Percentiles rank a stretch among this genome's conserved stretches.
Evolutionary conservation across 2,329 filamentous ascomycete genomes (phyloP).

Genomic region (Botrytis aclada): DNA sequence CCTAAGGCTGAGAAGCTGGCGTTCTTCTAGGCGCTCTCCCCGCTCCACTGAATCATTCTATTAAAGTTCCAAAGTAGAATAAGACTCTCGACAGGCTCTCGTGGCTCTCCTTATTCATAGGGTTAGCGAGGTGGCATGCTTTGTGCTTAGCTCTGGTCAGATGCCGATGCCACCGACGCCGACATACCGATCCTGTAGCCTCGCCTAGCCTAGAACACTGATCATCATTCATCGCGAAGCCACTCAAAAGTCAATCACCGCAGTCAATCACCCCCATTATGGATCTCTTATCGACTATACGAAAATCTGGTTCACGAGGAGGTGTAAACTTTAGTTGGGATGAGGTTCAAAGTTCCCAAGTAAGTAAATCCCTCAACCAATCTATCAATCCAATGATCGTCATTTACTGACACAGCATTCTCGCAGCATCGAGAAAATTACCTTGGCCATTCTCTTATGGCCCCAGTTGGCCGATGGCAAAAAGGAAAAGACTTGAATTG

Average conservation of each 20-base stretch:
- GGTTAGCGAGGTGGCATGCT: not conserved
- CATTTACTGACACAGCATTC: not conserved
- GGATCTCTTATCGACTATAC: constrained; percentile 90
- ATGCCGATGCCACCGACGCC: not conserved
- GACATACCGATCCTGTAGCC: not conserved
- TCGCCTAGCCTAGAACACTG: not conserved
- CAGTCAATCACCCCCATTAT: constrained; percentile 46
- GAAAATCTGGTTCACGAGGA: constrained; percentile 86
- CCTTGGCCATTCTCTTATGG: constrained; percentile 71
- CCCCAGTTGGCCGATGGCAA: constrained; percentile 72
- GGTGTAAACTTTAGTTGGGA: constrained; percentile 97
- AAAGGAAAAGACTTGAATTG: constrained; percentile 60
- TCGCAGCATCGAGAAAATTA: constrained; percentile 77
- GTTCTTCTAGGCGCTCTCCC: not conserved
- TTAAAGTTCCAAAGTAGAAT: not conserved
- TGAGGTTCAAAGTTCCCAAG: constrained; percentile 78
- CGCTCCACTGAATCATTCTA: not conserved
- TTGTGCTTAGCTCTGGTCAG: not conserved
- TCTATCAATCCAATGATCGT: not conserved
- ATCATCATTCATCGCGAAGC: not conserved
- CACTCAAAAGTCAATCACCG: not conserved
- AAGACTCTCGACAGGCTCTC: no score
- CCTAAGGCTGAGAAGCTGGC: not conserved
- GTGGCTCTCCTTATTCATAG: not conserved
- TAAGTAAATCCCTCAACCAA: not conserved